Evolutionary conservation across 2,329 filamentous ascomycete genomes (phyloP).

Genomic region (Aspergillus awamori): DNA sequence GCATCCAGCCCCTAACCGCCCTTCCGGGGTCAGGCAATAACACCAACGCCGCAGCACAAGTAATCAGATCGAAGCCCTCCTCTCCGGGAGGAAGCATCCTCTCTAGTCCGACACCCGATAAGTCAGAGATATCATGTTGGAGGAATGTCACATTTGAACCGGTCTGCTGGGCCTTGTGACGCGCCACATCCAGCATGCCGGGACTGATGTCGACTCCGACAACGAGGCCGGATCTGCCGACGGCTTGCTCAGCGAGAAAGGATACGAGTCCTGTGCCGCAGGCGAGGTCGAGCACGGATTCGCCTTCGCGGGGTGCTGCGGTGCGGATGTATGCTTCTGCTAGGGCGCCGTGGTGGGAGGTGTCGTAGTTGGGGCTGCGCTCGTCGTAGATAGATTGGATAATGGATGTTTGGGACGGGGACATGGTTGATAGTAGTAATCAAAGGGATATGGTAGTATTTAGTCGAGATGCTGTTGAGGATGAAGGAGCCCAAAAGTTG

Average conservation of each 20-base stretch:
- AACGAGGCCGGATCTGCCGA: background rate
- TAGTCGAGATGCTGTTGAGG: no score
- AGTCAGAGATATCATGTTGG: conserved; percentile 10
- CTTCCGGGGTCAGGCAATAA: background rate
- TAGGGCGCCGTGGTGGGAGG: conserved; percentile 4
- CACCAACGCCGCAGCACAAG: conserved; percentile 12
- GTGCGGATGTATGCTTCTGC: conserved; percentile 12
- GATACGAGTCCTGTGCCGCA: conserved; percentile 10
- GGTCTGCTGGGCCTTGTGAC: background rate
- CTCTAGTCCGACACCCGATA: background rate
- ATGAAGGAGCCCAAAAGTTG: no score
- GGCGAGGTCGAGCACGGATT: conserved; percentile 7
- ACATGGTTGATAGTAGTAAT: background rate
- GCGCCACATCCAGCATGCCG: conserved; percentile 9
- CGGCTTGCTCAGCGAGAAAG: background rate
- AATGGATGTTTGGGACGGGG: background rate
- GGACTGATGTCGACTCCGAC: conserved; percentile 10
- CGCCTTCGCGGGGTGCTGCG: background rate
- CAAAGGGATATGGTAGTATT: no score
- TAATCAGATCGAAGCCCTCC: conserved; percentile 10
- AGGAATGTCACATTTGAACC: background rate
- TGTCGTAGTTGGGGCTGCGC: conserved; percentile 9
- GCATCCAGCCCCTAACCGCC: conserved; percentile 4
- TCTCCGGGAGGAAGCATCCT: background rate
- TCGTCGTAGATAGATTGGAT: conserved; percentile 13